phyloP scores from a whole-genome alignment of 805 yeast species.

The Phaffomyces opuntiae region DNA sequence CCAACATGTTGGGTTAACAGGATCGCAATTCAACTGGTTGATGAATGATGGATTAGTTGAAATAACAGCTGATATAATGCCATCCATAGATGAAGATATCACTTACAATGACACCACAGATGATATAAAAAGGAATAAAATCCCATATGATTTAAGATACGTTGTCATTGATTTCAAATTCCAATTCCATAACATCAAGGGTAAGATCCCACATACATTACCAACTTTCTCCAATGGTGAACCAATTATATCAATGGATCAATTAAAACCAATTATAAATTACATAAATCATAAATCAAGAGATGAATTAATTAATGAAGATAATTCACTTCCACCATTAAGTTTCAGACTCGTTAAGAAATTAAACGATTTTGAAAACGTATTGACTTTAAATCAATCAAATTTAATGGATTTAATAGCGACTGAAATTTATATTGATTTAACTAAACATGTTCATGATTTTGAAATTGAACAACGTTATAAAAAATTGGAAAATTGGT shows the following conservation, averaged over 20 bases:
- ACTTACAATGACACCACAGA: too few species aligned
- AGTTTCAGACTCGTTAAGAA: slow-evolving; percentile 41
- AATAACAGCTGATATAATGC: slow-evolving; percentile 62
- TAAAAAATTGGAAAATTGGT: slow-evolving; percentile 47
- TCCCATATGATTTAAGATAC: slow-evolving; percentile 33
- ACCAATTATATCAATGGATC: slow-evolving; percentile 51
- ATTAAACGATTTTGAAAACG: slow-evolving; percentile 34
- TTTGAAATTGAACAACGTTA: slow-evolving; percentile 40
- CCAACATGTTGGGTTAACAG: slow-evolving; percentile 28
- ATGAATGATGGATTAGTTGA: slow-evolving; percentile 70
- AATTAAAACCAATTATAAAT: slow-evolving; percentile 53
- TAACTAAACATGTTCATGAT: slow-evolving; percentile 44
- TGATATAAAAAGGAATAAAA: slow-evolving; percentile 2
- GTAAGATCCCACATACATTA: slow-evolving; percentile 40
- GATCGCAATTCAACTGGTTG: slow-evolving; percentile 55
- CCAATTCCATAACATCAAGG: slow-evolving; percentile 56
- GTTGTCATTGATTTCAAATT: slow-evolving; percentile 63
- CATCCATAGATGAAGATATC: slow-evolving; percentile 42
- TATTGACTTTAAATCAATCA: slow-evolving; percentile 33
- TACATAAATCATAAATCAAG: slow-evolving; percentile 46
- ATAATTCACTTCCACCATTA: slow-evolving; percentile 23
- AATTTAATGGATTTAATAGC: slow-evolving; percentile 44
- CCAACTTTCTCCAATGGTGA: slow-evolving; percentile 48
- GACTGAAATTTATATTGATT: slow-evolving; percentile 52
- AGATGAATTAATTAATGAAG: slow-evolving; percentile 7